Conservation (phyloP, 2,329 filamentous ascomycete species). For the Aspergillus caelatus region DNA sequence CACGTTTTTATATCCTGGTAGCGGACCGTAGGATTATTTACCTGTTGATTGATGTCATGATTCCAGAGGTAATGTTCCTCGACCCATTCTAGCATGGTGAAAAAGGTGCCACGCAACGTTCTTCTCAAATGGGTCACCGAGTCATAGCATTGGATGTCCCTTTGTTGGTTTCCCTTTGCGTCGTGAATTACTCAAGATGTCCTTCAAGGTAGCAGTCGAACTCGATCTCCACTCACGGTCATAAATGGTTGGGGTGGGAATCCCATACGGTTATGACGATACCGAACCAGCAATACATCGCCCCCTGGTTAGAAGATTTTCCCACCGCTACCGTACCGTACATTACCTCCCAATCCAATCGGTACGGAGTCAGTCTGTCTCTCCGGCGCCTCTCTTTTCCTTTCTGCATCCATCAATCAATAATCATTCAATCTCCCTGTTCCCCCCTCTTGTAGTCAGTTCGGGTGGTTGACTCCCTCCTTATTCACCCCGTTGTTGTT, state of each 20-base stretch:
- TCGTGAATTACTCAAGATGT: background rate
- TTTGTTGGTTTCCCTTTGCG: background rate
- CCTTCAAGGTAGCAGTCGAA: background rate
- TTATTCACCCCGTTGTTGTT: conserved; percentile 2
- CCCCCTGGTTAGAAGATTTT: background rate
- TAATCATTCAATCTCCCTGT: too few species aligned
- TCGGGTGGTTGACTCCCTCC: background rate
- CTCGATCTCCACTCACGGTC: background rate
- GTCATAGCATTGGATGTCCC: background rate
- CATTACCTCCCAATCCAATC: background rate
- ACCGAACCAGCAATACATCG: background rate
- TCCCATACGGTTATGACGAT: background rate
- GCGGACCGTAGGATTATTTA: background rate
- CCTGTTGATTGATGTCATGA: conserved; percentile 2
- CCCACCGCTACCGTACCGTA: too few species aligned
- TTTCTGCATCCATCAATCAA: background rate
- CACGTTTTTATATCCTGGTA: background rate
- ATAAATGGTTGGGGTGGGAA: background rate
- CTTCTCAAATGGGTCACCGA: background rate
- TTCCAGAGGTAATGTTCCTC: background rate
- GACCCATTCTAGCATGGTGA: background rate
- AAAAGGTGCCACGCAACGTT: background rate
- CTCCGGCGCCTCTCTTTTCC: background rate
- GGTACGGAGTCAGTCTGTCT: background rate
- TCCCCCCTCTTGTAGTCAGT: too few species aligned